These are phyloP conservation scores for Nakazawaea ambrosiae DNA, from an alignment of 805 yeast species.

Conservation along the genomic window DNA sequence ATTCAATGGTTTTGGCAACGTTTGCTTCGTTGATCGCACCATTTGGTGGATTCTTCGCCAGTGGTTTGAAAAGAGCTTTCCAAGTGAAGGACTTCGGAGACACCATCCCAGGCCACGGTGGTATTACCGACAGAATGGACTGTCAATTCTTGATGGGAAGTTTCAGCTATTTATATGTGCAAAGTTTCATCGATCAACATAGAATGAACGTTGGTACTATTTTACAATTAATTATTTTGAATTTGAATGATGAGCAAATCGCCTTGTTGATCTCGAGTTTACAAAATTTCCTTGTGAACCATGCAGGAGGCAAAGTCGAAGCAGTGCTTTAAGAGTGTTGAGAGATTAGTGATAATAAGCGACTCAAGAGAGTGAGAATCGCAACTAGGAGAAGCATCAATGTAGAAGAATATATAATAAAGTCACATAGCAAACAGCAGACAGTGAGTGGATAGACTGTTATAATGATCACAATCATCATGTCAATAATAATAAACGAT, in stretches of 20 bases:
- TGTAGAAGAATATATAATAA: too few species aligned
- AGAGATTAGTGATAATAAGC: too few species aligned
- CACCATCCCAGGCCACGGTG: conserved; percentile 98
- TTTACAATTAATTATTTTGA: conserved; percentile 68
- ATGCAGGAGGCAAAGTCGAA: too few species aligned
- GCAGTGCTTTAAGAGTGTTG: conserved; percentile 2
- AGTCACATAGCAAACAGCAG: too few species aligned
- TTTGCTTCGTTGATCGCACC: conserved; percentile 98
- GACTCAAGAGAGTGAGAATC: too few species aligned
- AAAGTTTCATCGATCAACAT: conserved; percentile 76
- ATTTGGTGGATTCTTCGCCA: conserved; percentile 96
- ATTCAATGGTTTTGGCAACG: conserved; percentile 77
- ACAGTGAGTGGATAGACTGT: too few species aligned
- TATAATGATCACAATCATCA: too few species aligned
- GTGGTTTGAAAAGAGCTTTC: conserved; percentile 95
- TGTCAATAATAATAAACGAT: too few species aligned
- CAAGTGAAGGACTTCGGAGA: conserved; percentile 97
- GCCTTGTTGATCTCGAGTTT: conserved; percentile 54
- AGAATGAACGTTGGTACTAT: conserved; percentile 68
- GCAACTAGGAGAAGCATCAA: too few species aligned
- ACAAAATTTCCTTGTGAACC: conserved; percentile 40
- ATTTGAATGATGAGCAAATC: conserved; percentile 60
- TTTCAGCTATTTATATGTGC: conserved; percentile 85
- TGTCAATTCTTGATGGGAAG: conserved; percentile 98
- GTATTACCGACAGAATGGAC: conserved; percentile 94